Base-by-base conservation (phyloP, 1,284 basidiomycete species). In the Pseudozyma pruni region DNA sequence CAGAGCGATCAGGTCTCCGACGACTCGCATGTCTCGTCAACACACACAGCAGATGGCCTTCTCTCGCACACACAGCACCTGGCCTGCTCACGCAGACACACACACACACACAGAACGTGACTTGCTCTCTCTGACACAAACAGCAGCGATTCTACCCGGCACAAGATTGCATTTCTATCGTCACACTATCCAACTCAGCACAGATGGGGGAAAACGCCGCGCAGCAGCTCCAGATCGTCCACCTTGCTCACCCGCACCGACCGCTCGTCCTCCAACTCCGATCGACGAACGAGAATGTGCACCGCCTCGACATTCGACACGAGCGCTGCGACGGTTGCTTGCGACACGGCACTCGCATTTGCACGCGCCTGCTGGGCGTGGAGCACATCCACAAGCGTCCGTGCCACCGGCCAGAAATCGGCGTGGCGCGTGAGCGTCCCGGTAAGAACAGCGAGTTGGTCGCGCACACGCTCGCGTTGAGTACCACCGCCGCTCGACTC, bases 281-380 rank as follows among this genome's bases (percentile, higher is more conserved):
- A 55, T 34, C 66, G 51, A 16, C 67, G 42, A n/a, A 70, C 67
- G 4, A 70, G 37, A 14, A 70, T 29, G n/a, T 63, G 52, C 13
- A 70, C 48, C 31, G 67, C 60, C 42, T 70, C 60, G 32, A 70
- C 38, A 48, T 70, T 60, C 38, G 43, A 31, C 3, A 58, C 56
- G 27, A 70, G 27, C 38, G 31, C 16, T 13, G 35, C 27, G 6
- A 70, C n/a, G 16, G 52, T 51, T 3, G 51, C 39, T 4, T 46
- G 11, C 22, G 51, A 55, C 27, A 3, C n/a, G n/a, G 55, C 11
- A 0, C 38, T 19, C 7, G 34, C 9, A 8, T 10, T 20, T n/a
- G 25, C 17, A 29, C 50, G 29, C 8, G 45, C 17, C 35, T 35
- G 34, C 17, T 62, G 54, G 32, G 40, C 38, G 51, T 54, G 39